Conservation (phyloP, 371 early-diverging fungal species). For the Mucor circinelloides region DNA sequence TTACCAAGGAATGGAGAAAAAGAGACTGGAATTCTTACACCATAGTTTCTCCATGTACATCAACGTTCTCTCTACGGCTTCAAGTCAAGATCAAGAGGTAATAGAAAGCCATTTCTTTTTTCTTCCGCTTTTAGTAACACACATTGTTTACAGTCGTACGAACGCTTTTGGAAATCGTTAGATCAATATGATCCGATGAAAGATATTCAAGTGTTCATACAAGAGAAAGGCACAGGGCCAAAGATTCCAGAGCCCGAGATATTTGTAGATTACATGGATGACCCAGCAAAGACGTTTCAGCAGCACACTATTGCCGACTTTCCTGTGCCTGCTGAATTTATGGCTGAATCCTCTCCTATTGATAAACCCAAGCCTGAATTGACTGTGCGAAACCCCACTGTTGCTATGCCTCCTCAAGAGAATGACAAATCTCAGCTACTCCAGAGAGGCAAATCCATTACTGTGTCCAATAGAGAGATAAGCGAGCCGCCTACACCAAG, state of each 20-base stretch:
- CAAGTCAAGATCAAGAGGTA: constrained; percentile 90
- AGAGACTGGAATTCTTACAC: constrained; percentile 84
- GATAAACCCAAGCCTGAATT: constrained; percentile 15
- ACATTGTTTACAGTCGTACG: constrained; percentile 63
- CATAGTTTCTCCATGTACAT: constrained; percentile 82
- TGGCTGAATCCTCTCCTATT: constrained; percentile 9
- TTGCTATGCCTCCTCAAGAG: neutral
- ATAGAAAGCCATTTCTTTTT: neutral
- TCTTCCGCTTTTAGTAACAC: neutral
- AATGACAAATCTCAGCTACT: neutral
- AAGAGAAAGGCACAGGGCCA: constrained; percentile 76
- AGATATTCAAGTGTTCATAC: constrained; percentile 75
- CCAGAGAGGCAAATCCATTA: neutral
- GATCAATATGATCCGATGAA: constrained; percentile 71
- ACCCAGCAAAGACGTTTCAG: constrained; percentile 48
- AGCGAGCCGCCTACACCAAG: constrained; percentile 3
- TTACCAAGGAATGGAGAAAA: constrained; percentile 89
- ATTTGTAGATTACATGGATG: constrained; percentile 46
- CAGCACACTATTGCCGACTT: constrained; percentile 37
- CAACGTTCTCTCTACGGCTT: constrained; percentile 80
- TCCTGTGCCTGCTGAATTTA: constrained; percentile 14
- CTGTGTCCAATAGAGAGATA: neutral
- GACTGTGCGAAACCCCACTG: constrained; percentile 19
- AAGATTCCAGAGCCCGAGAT: constrained; percentile 50
- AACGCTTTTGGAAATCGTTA: constrained; percentile 68